These are phyloP conservation scores for Boletus tylopilopsis DNA, from an alignment of 768 basidiomycete genomes.

Conservation along the genomic window DNA sequence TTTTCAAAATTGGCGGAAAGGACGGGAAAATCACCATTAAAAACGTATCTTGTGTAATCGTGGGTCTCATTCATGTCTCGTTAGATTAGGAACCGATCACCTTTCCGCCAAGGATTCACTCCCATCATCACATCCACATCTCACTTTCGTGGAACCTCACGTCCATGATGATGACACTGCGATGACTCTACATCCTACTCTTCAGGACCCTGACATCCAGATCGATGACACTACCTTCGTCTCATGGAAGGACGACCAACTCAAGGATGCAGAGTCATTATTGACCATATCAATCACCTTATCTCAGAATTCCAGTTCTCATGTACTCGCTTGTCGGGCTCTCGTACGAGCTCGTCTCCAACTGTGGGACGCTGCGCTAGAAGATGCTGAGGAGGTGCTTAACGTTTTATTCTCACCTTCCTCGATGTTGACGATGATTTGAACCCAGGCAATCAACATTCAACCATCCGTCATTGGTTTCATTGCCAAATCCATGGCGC, in stretches of 20 bases:
- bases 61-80: background rate
- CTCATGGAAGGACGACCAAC: background rate
- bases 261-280: background rate
- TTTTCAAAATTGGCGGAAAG: background rate
- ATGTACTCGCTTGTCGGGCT: slow-evolving; percentile 1
- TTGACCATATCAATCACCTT: background rate
- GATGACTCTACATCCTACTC: too few species aligned
- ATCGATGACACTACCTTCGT: background rate
- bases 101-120: too few species aligned
- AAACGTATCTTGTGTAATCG: background rate
- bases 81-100: background rate
- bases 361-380: slow-evolving; percentile 2
- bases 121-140: too few species aligned
- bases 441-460: background rate
- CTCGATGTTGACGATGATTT: background rate
- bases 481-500: slow-evolving; percentile 2
- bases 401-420: fast-evolving
- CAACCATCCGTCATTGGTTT: slow-evolving; percentile 1
- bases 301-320: background rate
- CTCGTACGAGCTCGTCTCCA: slow-evolving; percentile 2
- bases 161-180: too few species aligned
- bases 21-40: background rate
- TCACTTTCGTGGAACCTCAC: too few species aligned
- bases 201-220: too few species aligned
- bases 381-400: slow-evolving; percentile 1